Percentiles rank a stretch among this genome's conserved stretches.
Evolutionary conservation across 2,329 filamentous ascomycete species (phyloP).

Genomic region (Simplicillium sp.): DNA sequence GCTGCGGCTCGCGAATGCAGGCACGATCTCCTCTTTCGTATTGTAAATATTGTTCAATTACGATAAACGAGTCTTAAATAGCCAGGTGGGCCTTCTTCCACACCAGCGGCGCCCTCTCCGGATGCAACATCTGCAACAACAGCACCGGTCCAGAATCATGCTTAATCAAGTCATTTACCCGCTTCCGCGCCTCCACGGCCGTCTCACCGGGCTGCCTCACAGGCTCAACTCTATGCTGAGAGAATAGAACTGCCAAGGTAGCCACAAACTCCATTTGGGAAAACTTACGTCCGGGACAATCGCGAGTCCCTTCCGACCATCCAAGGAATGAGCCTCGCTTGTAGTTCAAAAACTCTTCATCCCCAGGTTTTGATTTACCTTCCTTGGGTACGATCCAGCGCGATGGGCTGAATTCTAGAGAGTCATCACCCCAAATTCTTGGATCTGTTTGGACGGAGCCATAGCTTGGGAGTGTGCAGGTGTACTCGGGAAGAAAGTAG

Average conservation of each 20-base stretch:
- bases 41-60: too few species aligned
- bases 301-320: conserved; percentile 18
- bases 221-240: conserved; percentile 14
- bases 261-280: conserved; percentile 22
- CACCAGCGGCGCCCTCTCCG: conserved; percentile 12
- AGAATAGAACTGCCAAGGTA: conserved; percentile 15
- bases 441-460: too few species aligned
- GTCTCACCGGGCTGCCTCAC: conserved; percentile 9
- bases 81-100: conserved; percentile 8
- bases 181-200: conserved; percentile 7
- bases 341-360: too few species aligned
- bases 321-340: too few species aligned
- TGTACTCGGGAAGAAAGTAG: too few species aligned
- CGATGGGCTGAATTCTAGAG: too few species aligned
- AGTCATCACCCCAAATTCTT: too few species aligned
- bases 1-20: too few species aligned
- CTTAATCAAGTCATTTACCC: conserved; percentile 13
- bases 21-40: too few species aligned
- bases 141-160: conserved; percentile 12
- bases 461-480: conserved; percentile 5
- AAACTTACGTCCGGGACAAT: conserved; percentile 21
- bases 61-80: too few species aligned
- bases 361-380: too few species aligned
- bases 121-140: conserved; percentile 15
- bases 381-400: too few species aligned